Evolutionary conservation across 768 basidiomycete genomes (phyloP).

Genomic region (Mrakia frigida): DNA sequence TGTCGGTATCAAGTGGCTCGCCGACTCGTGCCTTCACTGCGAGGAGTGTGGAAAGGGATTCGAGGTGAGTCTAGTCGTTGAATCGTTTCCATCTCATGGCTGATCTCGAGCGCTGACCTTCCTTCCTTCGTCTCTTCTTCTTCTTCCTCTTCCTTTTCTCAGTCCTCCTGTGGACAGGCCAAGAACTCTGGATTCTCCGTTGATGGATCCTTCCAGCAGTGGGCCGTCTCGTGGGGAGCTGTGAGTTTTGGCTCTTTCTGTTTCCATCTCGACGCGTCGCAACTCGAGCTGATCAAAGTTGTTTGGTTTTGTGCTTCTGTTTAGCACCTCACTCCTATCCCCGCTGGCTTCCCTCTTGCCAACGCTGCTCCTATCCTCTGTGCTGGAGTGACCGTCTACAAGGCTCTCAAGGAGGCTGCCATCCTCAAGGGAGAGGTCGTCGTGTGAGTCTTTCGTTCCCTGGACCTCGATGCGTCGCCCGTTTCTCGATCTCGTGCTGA

Average conservation of each 20-base stretch:
- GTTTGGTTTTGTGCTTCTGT: conserved; percentile 31
- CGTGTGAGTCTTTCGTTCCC: conserved; percentile 6
- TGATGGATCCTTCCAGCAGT: conserved; percentile 66
- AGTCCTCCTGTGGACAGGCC: conserved; percentile 58
- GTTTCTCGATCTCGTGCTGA: background rate
- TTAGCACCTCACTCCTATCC: conserved; percentile 74
- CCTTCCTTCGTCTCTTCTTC: background rate
- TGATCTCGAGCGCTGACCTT: background rate
- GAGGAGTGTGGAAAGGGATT: conserved; percentile 67
- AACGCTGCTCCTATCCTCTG: conserved; percentile 69
- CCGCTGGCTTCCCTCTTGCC: conserved; percentile 53
- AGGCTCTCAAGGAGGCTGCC: conserved; percentile 23
- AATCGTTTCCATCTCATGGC: too few species aligned
- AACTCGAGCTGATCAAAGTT: background rate
- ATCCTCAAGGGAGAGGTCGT: conserved; percentile 19
- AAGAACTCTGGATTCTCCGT: conserved; percentile 65
- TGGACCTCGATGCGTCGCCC: background rate
- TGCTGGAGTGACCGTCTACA: conserved; percentile 48
- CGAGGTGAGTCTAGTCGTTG: conserved; percentile 45
- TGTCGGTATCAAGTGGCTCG: conserved; percentile 43
- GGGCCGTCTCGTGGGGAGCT: conserved; percentile 36
- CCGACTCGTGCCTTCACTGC: conserved; percentile 60
- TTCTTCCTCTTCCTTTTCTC: background rate
- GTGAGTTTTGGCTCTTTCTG: conserved; percentile 7
- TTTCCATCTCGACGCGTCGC: too few species aligned